Percentiles rank a stretch among this genome's conserved stretches.
Evolutionary conservation across 2,329 filamentous ascomycete genomes (phyloP).

Genomic region (Coleophoma cylindrospora): DNA sequence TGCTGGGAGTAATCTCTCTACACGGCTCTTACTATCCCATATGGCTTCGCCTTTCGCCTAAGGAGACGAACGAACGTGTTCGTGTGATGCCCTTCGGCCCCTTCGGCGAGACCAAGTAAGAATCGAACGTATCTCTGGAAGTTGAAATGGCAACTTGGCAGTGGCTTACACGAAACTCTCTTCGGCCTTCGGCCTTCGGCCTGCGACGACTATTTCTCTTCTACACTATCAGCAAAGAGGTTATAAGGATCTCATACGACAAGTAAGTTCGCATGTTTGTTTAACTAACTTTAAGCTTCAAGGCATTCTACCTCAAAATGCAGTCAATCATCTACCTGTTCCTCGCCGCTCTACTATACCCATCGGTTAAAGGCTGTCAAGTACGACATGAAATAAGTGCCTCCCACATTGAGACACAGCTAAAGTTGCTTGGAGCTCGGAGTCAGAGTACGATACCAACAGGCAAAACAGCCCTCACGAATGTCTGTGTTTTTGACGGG

Average conservation of each 20-base stretch:
- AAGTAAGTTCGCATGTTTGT: not conserved
- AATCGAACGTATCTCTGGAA: no score
- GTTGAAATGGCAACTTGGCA: no score
- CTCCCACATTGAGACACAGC: not conserved
- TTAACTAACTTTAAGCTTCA: not conserved
- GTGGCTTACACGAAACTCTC: no score
- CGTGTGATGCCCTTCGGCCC: no score
- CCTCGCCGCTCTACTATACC: not conserved
- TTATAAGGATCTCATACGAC: not conserved
- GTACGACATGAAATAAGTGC: not conserved
- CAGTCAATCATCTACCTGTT: not conserved
- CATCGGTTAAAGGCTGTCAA: not conserved
- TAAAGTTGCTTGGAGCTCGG: not conserved
- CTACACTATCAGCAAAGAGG: not conserved
- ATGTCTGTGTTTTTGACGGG: conserved; percentile 5
- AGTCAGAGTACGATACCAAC: not conserved
- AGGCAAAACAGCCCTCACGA: conserved; percentile 2
- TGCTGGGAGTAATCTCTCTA: no score
- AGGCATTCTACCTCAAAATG: not conserved
- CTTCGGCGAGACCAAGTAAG: no score
- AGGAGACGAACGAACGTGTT: no score
- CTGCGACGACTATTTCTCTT: not conserved
- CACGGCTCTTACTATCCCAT: no score
- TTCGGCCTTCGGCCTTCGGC: no score
- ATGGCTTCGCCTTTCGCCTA: no score